Conservation (phyloP, 306 rosid species). For the Vicia sativa region DNA sequence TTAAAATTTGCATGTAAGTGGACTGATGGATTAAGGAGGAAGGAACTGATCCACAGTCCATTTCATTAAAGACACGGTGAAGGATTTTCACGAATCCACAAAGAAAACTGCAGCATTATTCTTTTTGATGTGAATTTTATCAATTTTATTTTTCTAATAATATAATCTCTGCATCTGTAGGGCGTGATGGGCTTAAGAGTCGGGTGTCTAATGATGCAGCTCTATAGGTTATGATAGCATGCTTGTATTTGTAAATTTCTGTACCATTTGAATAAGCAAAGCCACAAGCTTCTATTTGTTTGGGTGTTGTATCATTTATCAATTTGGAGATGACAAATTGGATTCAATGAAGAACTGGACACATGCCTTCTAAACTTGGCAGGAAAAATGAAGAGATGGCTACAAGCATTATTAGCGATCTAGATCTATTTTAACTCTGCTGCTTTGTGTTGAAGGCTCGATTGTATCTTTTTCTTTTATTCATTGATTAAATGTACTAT, state of each 20-base stretch:
- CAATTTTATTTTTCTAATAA: conserved; percentile 5
- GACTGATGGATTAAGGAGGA: conserved; percentile 10
- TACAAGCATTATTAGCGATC: conserved; percentile 21
- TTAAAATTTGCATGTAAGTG: conserved; percentile 18
- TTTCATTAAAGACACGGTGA: conserved; percentile 10
- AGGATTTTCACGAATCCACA: background rate
- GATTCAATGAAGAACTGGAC: conserved; percentile 31
- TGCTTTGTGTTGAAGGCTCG: conserved; percentile 27
- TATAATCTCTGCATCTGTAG: conserved; percentile 39
- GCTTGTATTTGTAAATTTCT: conserved; percentile 40
- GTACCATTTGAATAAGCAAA: conserved; percentile 35
- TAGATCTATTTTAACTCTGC: conserved; percentile 17
- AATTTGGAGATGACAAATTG: conserved; percentile 31
- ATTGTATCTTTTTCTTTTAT: conserved; percentile 19
- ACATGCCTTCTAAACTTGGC: conserved; percentile 26
- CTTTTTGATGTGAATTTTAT: no score
- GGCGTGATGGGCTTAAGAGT: conserved; percentile 24
- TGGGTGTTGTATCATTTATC: conserved; percentile 32
- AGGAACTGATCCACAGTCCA: conserved; percentile 5
- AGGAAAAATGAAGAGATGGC: conserved; percentile 15
- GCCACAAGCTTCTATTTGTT: conserved; percentile 24
- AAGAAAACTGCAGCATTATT: background rate
- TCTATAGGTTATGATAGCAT: conserved; percentile 27
- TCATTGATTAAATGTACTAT: conserved; percentile 16
- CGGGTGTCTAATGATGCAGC: conserved; percentile 24